Conservation (phyloP, 805 yeast species). For the Myxozyma nipponensis region DNA sequence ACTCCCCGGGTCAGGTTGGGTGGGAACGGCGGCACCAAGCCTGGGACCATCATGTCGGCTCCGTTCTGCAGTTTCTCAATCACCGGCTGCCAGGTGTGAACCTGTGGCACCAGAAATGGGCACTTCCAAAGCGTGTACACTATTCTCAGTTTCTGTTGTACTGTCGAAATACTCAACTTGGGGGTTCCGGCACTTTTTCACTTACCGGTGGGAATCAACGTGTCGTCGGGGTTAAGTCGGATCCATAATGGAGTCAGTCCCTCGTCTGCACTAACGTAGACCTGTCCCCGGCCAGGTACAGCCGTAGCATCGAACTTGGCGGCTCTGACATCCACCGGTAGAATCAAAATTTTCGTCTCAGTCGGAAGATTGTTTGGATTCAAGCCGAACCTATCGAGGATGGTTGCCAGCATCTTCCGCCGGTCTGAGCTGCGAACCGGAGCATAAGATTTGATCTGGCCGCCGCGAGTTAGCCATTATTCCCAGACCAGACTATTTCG, state of each 20-base stretch:
- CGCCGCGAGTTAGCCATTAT: background rate
- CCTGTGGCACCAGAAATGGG: slow-evolving; percentile 61
- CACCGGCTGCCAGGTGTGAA: slow-evolving; percentile 71
- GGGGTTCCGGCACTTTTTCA: too few relatives aligned
- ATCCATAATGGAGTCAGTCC: slow-evolving; percentile 64
- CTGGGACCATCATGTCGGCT: slow-evolving; percentile 53
- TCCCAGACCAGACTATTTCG: too few relatives aligned
- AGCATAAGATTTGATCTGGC: slow-evolving; percentile 63
- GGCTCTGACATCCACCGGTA: slow-evolving; percentile 58
- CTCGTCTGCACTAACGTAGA: slow-evolving; percentile 61
- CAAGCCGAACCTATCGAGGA: slow-evolving; percentile 45
- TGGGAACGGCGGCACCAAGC: slow-evolving; percentile 55
- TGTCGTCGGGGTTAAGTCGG: slow-evolving; percentile 36
- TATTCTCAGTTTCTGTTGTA: background rate
- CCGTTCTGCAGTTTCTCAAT: slow-evolving; percentile 68
- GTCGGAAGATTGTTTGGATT: slow-evolving; percentile 38
- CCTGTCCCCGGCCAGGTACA: slow-evolving; percentile 50
- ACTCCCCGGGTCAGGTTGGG: slow-evolving; percentile 46
- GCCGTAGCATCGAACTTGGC: slow-evolving; percentile 55
- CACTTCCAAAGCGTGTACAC: slow-evolving; percentile 67
- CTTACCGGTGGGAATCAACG: slow-evolving; percentile 56
- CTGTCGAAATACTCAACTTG: too few relatives aligned
- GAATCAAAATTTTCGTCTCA: slow-evolving; percentile 41
- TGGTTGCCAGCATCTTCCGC: slow-evolving; percentile 46
- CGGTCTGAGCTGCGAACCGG: slow-evolving; percentile 82